Evolutionary conservation across 208 protist species (phyloP).

Genomic region (Histomonas meleagridis): DNA sequence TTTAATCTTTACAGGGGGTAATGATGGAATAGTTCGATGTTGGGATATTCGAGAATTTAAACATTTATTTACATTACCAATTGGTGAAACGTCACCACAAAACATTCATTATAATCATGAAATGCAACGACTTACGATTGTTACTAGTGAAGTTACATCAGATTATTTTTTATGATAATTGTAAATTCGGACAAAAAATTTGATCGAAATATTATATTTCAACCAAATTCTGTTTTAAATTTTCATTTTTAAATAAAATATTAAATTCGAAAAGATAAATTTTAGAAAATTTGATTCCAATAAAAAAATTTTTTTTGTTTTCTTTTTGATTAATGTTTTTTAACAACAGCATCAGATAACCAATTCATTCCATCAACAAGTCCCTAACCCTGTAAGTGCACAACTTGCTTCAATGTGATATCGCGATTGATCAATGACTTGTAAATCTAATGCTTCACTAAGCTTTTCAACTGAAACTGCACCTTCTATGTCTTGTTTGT

Average conservation of each 20-base stretch:
- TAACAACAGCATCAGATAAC: conserved; percentile 55
- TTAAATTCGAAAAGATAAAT: too few relatives aligned
- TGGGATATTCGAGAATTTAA: background rate
- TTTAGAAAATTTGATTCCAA: too few relatives aligned
- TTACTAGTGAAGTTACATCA: background rate
- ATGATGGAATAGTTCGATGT: background rate
- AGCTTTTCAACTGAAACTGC: conserved; percentile 82
- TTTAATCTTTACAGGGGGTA: background rate
- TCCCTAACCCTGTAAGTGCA: conserved; percentile 77
- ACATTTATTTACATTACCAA: background rate
- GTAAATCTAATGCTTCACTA: conserved; percentile 76
- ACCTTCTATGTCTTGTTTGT: conserved; percentile 95
- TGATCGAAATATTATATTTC: too few relatives aligned
- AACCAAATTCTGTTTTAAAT: too few relatives aligned
- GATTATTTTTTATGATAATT: background rate
- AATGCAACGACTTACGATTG: background rate
- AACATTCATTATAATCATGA: background rate
- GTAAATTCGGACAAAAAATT: conserved; percentile 13
- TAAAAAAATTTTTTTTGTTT: too few relatives aligned
- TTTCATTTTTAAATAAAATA: too few relatives aligned
- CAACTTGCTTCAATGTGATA: conserved; percentile 83
- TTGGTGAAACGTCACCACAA: background rate
- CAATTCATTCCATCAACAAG: conserved; percentile 86
- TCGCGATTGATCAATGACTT: conserved; percentile 66
- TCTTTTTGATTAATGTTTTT: too few relatives aligned